Conservation (phyloP, 2,329 filamentous ascomycete species). For the Arthroderma sp. region DNA sequence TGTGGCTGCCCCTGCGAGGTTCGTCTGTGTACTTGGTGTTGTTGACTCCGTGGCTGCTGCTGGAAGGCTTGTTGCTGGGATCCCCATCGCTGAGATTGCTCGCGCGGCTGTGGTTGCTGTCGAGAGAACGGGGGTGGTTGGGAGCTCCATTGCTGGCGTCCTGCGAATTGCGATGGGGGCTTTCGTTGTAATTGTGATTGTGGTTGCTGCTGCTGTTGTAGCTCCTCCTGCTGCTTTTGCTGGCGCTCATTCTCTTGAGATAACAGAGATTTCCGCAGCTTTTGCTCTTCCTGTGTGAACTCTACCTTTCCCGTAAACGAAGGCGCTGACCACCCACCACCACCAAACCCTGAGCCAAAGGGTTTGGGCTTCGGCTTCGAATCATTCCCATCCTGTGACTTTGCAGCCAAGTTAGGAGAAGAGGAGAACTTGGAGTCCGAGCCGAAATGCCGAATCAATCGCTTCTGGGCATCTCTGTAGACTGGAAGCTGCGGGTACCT, state of each 20-base stretch:
- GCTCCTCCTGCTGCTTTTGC: neutral
- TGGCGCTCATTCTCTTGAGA: neutral
- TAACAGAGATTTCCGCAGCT: slow-evolving; percentile 6
- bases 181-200: too few relatives aligned
- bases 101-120: too few relatives aligned
- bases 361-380: neutral
- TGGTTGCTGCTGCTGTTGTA: too few relatives aligned
- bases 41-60: too few relatives aligned
- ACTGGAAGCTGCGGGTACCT: neutral
- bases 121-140: too few relatives aligned
- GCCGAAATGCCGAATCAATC: neutral
- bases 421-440: neutral
- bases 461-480: neutral
- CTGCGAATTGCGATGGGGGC: too few relatives aligned
- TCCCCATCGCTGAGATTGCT: too few relatives aligned
- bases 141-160: too few relatives aligned
- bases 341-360: neutral
- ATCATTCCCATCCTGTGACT: neutral
- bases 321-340: slow-evolving; percentile 6
- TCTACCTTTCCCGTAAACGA: slow-evolving; percentile 2
- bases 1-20: too few relatives aligned
- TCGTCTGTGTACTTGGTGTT: too few relatives aligned
- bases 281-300: slow-evolving; percentile 12
- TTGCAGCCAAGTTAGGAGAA: neutral
- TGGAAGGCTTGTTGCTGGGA: too few relatives aligned